Conservation (phyloP, 345 rosid genomes). For the Euphorbia lathyris region DNA sequence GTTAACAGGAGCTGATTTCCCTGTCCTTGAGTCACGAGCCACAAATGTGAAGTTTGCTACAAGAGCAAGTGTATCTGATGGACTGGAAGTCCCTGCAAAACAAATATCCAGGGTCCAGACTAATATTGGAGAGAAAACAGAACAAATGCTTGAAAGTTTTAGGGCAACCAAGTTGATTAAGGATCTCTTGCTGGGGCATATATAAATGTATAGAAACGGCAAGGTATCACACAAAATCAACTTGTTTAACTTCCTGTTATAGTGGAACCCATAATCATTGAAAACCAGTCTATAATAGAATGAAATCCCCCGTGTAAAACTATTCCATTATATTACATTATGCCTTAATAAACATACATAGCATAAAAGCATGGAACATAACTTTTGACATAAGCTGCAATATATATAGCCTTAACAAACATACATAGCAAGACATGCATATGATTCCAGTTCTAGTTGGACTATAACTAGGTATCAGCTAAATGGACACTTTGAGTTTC, state of each 20-base stretch:
- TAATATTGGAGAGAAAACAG: not conserved
- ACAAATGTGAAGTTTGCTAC: slow-evolving; percentile 83
- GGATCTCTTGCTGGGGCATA: not conserved
- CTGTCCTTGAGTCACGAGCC: slow-evolving; percentile 75
- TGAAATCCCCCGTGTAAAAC: too few species aligned
- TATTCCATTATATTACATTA: too few species aligned
- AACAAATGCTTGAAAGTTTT: not conserved
- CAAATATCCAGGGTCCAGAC: not conserved
- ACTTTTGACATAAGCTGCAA: not conserved
- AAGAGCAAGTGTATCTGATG: slow-evolving; percentile 57
- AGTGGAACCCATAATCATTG: not conserved
- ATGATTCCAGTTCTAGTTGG: not conserved
- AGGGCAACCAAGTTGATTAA: not conserved
- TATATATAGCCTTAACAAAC: not conserved
- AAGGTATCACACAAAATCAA: not conserved
- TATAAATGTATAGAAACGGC: not conserved
- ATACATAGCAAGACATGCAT: too few species aligned
- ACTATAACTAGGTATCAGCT: not conserved
- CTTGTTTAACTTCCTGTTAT: not conserved
- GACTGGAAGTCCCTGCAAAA: slow-evolving; percentile 39
- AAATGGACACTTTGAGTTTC: not conserved
- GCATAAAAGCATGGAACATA: not conserved
- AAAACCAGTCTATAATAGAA: not conserved
- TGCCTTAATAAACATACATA: too few species aligned
- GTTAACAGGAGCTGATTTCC: slow-evolving; percentile 73